Conservation (phyloP, 139 green algal species). For the Chlamydomonas eustigma region DNA sequence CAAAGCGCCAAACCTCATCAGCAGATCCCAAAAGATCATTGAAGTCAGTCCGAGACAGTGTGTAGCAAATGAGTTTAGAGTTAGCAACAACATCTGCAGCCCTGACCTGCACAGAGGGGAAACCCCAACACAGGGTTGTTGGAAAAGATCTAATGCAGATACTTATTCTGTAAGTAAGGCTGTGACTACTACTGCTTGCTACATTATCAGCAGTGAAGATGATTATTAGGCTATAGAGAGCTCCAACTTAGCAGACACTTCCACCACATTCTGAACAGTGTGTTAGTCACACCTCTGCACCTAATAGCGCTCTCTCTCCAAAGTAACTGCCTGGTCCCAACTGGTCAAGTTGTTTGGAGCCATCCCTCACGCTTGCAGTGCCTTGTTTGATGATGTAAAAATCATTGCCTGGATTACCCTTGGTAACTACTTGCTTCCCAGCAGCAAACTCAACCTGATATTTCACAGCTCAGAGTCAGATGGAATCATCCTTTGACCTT, state of each 20-base stretch:
- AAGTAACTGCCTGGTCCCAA: constrained; percentile 65
- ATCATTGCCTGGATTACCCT: constrained; percentile 59
- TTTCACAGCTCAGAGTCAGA: too few species aligned
- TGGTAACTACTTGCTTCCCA: constrained; percentile 49
- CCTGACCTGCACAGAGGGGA: constrained; percentile 15
- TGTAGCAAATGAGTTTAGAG: constrained; percentile 60
- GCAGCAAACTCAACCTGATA: constrained; percentile 41
- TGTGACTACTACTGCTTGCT: too few species aligned
- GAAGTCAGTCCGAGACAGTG: constrained; percentile 58
- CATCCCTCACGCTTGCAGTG: constrained; percentile 44
- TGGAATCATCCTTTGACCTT: too few species aligned
- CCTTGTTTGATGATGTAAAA: constrained; percentile 84
- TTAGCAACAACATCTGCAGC: constrained; percentile 36
- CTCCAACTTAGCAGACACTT: too few species aligned
- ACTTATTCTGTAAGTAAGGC: too few species aligned
- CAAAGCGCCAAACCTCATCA: constrained; percentile 79
- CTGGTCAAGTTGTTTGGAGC: constrained; percentile 20
- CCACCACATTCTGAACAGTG: too few species aligned
- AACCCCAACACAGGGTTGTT: too few species aligned
- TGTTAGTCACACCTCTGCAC: constrained; percentile 28
- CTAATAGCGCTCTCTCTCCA: constrained; percentile 74
- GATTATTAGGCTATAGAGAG: too few species aligned
- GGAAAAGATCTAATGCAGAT: too few species aligned
- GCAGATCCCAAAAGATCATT: constrained; percentile 79
- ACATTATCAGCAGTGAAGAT: too few species aligned